phyloP scores from a whole-genome alignment of 2,329 filamentous ascomycete genomes.

The Alternaria tenuissima region DNA sequence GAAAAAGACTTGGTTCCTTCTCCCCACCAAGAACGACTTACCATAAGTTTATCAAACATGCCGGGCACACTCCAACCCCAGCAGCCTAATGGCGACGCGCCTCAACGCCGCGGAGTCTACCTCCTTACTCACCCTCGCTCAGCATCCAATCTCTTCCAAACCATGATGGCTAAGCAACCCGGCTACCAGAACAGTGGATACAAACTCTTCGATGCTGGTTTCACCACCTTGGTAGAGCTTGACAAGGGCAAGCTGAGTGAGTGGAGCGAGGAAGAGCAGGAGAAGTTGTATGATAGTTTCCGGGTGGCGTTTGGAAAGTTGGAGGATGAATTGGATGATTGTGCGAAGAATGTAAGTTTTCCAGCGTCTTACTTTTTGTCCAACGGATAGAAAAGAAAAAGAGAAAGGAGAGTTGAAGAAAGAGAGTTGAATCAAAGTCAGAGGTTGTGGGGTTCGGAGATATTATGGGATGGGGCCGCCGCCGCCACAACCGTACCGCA shows the following conservation, averaged over 20 bases:
- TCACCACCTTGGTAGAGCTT: slow-evolving; percentile 8
- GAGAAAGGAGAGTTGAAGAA: not conserved
- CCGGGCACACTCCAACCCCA: slow-evolving; percentile 14
- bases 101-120: slow-evolving; percentile 19
- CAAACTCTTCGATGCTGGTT: slow-evolving; percentile 23
- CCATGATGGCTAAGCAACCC: slow-evolving; percentile 29
- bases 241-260: slow-evolving; percentile 15
- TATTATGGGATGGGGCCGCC: not conserved
- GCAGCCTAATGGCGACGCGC: not conserved
- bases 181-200: slow-evolving; percentile 24
- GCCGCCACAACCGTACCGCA: slow-evolving; percentile 7
- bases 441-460: not conserved
- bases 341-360: slow-evolving; percentile 22
- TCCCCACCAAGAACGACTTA: not conserved
- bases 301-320: slow-evolving; percentile 14
- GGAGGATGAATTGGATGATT: slow-evolving; percentile 25
- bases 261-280: slow-evolving; percentile 17
- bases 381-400: too few species aligned
- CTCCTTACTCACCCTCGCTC: slow-evolving; percentile 29
- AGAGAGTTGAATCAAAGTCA: not conserved
- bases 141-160: slow-evolving; percentile 30
- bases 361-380: too few species aligned
- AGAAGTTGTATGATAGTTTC: slow-evolving; percentile 15
- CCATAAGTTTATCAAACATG: slow-evolving; percentile 4
- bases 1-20: not conserved